A percentile compares a stretch with the other conserved stretches of the same genome.
These are phyloP conservation scores for Lagenaria siceraria DNA, from an alignment of 306 rosid species.

Conservation along the genomic window DNA sequence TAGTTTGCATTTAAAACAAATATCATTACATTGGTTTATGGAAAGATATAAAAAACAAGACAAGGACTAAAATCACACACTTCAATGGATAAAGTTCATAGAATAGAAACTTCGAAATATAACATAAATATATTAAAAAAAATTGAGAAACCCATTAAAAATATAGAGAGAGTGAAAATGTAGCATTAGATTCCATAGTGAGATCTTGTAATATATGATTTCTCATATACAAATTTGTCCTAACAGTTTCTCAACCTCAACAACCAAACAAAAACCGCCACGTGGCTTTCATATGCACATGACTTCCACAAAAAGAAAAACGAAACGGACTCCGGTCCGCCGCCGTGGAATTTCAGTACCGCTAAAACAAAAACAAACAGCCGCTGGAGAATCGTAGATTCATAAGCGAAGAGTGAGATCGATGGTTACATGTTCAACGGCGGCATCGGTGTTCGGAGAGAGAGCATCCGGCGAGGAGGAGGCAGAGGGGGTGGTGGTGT, in stretches of 20 bases:
- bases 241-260: neutral
- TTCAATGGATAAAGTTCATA: neutral
- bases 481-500: neutral
- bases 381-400: neutral
- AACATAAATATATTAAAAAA: neutral
- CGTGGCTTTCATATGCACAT: neutral
- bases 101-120: neutral
- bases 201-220: neutral
- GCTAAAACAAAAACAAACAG: neutral
- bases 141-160: neutral
- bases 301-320: neutral
- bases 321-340: neutral
- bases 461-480: neutral
- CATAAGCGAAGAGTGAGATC: slow-evolving; percentile 51
- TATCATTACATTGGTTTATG: neutral
- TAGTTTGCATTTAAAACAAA: neutral
- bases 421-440: slow-evolving; percentile 19
- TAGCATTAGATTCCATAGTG: neutral
- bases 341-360: neutral
- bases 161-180: neutral
- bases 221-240: neutral
- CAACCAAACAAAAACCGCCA: neutral
- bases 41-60: neutral
- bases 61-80: neutral
- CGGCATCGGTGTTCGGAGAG: slow-evolving; percentile 7